These are phyloP conservation scores for Rhodotorula sp. DNA, from an alignment of 1,284 basidiomycete genomes.

Conservation along the genomic window DNA sequence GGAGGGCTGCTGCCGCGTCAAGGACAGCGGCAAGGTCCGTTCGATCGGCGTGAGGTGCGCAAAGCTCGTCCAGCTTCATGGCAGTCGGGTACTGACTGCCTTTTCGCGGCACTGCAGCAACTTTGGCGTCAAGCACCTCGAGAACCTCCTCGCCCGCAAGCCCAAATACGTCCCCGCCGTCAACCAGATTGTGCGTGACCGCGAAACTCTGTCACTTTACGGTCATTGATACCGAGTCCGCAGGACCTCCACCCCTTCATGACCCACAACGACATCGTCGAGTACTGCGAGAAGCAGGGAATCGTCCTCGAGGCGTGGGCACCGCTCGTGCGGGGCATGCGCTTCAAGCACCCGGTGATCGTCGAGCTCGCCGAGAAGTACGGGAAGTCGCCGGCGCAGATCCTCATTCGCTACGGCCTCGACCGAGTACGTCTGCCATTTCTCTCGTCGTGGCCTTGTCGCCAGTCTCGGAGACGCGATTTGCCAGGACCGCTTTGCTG, in stretches of 20 bases:
- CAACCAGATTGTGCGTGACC: constrained; percentile 64
- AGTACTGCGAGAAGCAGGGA: constrained; percentile 67
- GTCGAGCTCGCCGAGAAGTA: constrained; percentile 65
- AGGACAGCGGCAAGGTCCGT: constrained; percentile 66
- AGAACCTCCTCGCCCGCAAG: constrained; percentile 68
- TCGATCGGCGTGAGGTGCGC: constrained; percentile 67
- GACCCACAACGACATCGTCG: constrained; percentile 74
- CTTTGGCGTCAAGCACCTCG: constrained; percentile 66
- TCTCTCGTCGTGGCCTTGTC: background rate
- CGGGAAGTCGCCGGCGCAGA: constrained; percentile 67
- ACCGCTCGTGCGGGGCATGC: constrained; percentile 65
- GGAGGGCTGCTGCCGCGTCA: constrained; percentile 53
- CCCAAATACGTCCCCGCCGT: constrained; percentile 61
- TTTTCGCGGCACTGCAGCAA: constrained; percentile 39
- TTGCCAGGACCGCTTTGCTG: too few relatives aligned
- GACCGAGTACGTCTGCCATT: constrained; percentile 63
- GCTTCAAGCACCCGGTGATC: constrained; percentile 61
- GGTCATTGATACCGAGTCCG: background rate
- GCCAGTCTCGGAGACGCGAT: too few relatives aligned
- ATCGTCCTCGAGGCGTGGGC: constrained; percentile 64
- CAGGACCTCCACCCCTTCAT: constrained; percentile 75
- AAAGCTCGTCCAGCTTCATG: background rate
- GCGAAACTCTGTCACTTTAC: background rate
- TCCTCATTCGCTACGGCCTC: constrained; percentile 77
- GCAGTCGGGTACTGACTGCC: background rate